Base-by-base conservation (phyloP, 2,329 filamentous ascomycete species). In the Ascochyta koolunga region DNA sequence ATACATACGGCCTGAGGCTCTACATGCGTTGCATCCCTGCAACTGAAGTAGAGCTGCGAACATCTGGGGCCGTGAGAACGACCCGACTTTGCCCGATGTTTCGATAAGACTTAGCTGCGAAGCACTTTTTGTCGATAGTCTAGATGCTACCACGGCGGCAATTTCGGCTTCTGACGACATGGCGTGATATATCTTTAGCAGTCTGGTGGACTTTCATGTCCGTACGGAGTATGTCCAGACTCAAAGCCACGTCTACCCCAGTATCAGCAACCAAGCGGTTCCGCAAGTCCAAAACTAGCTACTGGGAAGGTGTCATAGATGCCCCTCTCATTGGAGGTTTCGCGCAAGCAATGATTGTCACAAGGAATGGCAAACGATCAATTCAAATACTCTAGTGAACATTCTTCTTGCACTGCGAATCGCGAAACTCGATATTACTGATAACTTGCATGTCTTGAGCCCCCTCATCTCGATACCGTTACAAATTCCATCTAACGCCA, bases 181-280 rank as follows among this genome's bases (percentile, higher is more conserved):
- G 60, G 64, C 61, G 56, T 66, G 60, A 62, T 45, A 44, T 8
- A 16, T 16, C 25, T n/a, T 15, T 22, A 39, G 19, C 24, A 29
- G n/a, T 31, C 24, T 36, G 37, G 46, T 35, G 33, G 50, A 39
- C 50, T 49, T 36, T 33, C 44, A 56, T 31, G 27, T 6, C 18
- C 16, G 11, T n/a, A n/a, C n/a, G n/a, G n/a, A n/a, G n/a, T 25
- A 16, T 18, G 16, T 42, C 38, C 31, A 36, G 29, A 3, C 42
- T 35, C 10, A 27, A 15, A 21, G 50, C 50, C 33, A 33, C 50
- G 16, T 18, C 5, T 39, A 44, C 27, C 40, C 25, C 32, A 8
- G 42, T 16, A 25, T 41, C 49, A 46, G 24, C 32, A 42, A 32
- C 27, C 15, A 31, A 5, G 43, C 50, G 42, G 42, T 32, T 47